phyloP scores from a whole-genome alignment of 805 yeast species.

The Sungouiozyma ichnusensis region DNA sequence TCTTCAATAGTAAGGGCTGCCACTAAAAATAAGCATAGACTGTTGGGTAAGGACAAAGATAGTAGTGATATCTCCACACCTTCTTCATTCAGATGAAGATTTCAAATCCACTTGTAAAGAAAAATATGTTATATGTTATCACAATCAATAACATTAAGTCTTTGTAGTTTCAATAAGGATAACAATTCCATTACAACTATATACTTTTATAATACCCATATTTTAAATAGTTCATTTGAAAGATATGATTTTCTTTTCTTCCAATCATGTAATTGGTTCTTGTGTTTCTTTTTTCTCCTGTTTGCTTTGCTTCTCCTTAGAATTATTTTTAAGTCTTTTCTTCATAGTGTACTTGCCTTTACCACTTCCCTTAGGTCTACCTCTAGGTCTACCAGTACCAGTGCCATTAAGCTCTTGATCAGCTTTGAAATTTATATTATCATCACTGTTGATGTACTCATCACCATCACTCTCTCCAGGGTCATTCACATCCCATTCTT shows the following conservation, averaged over 20 bases:
- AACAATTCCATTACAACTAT: too few species aligned
- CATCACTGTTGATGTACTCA: not conserved
- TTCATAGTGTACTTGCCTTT: not conserved
- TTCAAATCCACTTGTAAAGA: too few species aligned
- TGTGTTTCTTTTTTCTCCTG: not conserved
- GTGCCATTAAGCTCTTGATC: slow-evolving; percentile 1
- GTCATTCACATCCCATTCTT: slow-evolving; percentile 7
- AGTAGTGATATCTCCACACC: not conserved
- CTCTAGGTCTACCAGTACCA: not conserved
- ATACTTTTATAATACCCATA: not conserved
- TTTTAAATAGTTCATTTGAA: not conserved
- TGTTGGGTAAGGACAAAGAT: slow-evolving; percentile 15
- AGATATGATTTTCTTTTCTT: not conserved
- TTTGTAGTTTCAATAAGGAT: too few species aligned
- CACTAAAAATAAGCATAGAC: slow-evolving; percentile 42
- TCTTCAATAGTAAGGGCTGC: slow-evolving; percentile 66
- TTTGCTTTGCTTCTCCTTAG: too few species aligned
- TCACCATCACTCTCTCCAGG: not conserved
- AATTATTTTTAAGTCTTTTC: not conserved
- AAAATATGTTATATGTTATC: too few species aligned
- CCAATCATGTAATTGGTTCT: not conserved
- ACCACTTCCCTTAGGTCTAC: not conserved
- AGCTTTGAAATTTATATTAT: not conserved
- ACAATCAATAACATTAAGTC: too few species aligned
- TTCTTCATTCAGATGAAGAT: not conserved